Conservation (phyloP, 805 yeast genomes). For the Ogataea degrootiae region DNA sequence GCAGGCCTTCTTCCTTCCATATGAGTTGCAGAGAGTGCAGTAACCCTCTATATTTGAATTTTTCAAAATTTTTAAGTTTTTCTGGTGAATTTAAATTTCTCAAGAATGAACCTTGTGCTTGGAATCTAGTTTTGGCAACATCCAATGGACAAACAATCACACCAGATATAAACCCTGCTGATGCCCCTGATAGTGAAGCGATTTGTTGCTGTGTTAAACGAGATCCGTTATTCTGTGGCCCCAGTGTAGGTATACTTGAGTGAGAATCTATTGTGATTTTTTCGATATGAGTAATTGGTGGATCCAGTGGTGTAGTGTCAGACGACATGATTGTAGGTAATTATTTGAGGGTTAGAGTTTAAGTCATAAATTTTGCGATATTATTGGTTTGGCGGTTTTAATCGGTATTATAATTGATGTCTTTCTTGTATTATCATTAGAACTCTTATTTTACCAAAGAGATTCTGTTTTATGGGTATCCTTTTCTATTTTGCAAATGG, state of each 20-base stretch:
- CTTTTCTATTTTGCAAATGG: too few relatives aligned
- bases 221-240: neutral
- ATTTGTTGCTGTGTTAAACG: slow-evolving; percentile 35
- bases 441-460: too few relatives aligned
- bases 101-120: slow-evolving; percentile 72
- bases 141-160: slow-evolving; percentile 91
- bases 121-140: slow-evolving; percentile 90
- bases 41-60: slow-evolving; percentile 50
- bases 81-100: slow-evolving; percentile 11
- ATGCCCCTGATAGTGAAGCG: slow-evolving; percentile 82
- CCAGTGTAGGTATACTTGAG: neutral
- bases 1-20: slow-evolving; percentile 68
- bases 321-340: too few relatives aligned
- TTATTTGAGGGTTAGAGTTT: too few relatives aligned
- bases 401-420: too few relatives aligned
- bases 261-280: neutral
- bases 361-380: too few relatives aligned
- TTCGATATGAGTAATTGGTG: neutral
- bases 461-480: too few relatives aligned
- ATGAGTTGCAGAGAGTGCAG: slow-evolving; percentile 63
- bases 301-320: neutral
- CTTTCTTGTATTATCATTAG: too few relatives aligned
- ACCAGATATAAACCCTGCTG: slow-evolving; percentile 91
- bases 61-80: slow-evolving; percentile 13
- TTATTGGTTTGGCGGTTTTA: too few relatives aligned